Evolutionary conservation across 2,329 filamentous ascomycete genomes (phyloP).

Genomic region (Paracamarosporium sp.): DNA sequence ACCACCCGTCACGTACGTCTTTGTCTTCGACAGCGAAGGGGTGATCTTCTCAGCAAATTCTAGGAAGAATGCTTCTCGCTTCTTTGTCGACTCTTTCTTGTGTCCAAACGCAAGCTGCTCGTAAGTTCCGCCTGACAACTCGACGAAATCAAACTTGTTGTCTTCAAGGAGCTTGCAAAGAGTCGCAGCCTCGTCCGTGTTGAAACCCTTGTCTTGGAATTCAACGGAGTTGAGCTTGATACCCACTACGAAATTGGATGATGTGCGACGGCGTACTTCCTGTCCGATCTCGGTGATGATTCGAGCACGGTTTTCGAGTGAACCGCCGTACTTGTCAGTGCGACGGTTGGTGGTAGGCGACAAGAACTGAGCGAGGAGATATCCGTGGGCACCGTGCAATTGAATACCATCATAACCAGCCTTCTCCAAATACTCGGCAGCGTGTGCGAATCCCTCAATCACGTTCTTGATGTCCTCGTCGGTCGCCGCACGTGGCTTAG

Average conservation of each 20-base stretch:
- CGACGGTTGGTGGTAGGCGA: slow-evolving; percentile 50
- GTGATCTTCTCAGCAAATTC: slow-evolving; percentile 64
- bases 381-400: slow-evolving; percentile 55
- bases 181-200: slow-evolving; percentile 57
- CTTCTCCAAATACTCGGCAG: slow-evolving; percentile 67
- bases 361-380: slow-evolving; percentile 56
- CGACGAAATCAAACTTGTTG: slow-evolving; percentile 63
- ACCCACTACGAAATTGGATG: slow-evolving; percentile 53
- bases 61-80: slow-evolving; percentile 66
- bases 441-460: slow-evolving; percentile 67
- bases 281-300: slow-evolving; percentile 50
- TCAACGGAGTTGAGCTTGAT: slow-evolving; percentile 68
- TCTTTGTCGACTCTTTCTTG: slow-evolving; percentile 61
- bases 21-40: slow-evolving; percentile 63
- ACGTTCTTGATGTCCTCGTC: slow-evolving; percentile 62
- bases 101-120: slow-evolving; percentile 60
- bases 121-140: slow-evolving; percentile 67
- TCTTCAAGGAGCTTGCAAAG: slow-evolving; percentile 58
- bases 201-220: slow-evolving; percentile 61
- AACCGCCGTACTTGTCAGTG: slow-evolving; percentile 54
- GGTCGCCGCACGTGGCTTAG: slow-evolving; percentile 61
- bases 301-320: slow-evolving; percentile 51
- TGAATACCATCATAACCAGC: slow-evolving; percentile 65
- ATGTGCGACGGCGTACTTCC: slow-evolving; percentile 46
- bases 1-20: slow-evolving; percentile 66